A percentile compares a stretch with the other conserved stretches of the same genome.
Conservation (phyloP, 2,329 filamentous ascomycete genomes). For the Pseudopithomyces chartarum region DNA sequence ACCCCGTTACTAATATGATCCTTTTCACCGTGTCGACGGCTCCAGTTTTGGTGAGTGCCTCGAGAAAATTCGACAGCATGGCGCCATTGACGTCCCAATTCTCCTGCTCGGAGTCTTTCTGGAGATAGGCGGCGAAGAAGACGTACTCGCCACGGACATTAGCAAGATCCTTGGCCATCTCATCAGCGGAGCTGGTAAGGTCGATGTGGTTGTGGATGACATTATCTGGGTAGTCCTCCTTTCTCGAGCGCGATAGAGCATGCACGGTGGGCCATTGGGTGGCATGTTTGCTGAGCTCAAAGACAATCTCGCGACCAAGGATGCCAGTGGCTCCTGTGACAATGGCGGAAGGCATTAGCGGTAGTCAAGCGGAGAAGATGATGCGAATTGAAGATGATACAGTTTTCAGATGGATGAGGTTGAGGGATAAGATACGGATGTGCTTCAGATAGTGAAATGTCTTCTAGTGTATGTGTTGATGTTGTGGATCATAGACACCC, state of each 20-base stretch:
- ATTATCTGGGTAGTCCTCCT: constrained; percentile 41
- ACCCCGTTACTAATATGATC: constrained; percentile 56
- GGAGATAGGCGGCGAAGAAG: constrained; percentile 52
- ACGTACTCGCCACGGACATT: constrained; percentile 47
- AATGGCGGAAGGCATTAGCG: constrained; percentile 36
- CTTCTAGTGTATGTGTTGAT: background rate
- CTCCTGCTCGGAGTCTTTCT: constrained; percentile 44
- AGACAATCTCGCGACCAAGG: constrained; percentile 48
- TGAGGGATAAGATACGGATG: background rate
- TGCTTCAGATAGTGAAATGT: background rate
- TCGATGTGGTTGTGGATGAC: constrained; percentile 48
- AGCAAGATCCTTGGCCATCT: constrained; percentile 46
- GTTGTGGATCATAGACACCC: background rate
- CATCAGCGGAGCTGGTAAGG: constrained; percentile 38
- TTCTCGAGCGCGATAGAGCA: constrained; percentile 49
- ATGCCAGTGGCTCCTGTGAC: constrained; percentile 45
- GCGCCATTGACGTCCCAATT: constrained; percentile 47
- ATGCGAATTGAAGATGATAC: background rate
- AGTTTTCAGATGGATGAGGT: background rate
- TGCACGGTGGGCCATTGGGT: constrained; percentile 46
- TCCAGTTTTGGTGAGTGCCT: constrained; percentile 51
- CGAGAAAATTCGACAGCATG: constrained; percentile 56
- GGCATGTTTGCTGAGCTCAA: constrained; percentile 42
- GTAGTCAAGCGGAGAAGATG: background rate
- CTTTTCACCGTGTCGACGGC: constrained; percentile 51